Percentiles rank a stretch among this genome's conserved stretches.
Conservation (phyloP, 2,329 filamentous ascomycete genomes). For the Nothophaeocryptopus gaeumannii region DNA sequence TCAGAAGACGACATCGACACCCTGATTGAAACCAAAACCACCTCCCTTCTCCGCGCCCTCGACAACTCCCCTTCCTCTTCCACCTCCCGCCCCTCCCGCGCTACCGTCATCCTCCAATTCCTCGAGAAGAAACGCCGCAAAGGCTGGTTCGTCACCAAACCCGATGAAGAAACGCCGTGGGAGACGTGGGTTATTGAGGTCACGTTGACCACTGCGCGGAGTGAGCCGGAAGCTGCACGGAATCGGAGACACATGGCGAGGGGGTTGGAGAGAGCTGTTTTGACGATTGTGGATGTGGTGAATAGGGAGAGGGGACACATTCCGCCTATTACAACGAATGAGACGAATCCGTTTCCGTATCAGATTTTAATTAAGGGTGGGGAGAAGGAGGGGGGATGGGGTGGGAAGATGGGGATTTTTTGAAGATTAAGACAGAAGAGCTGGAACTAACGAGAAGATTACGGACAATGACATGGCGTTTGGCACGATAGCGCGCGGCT, state of each 20-base stretch:
- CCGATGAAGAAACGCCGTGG: conserved; percentile 94
- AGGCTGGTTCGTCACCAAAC: conserved; percentile 70
- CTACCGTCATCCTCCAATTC: conserved; percentile 83
- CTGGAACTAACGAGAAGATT: too few relatives aligned
- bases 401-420: conserved; percentile 20
- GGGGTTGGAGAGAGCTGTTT: conserved; percentile 77
- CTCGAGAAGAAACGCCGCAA: conserved; percentile 88
- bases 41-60: conserved; percentile 72
- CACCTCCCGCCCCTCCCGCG: conserved; percentile 51
- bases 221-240: conserved; percentile 81
- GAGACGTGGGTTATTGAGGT: conserved; percentile 93
- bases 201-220: conserved; percentile 84
- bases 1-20: conserved; percentile 89
- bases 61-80: conserved; percentile 45
- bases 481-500: too few relatives aligned
- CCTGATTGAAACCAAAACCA: conserved; percentile 84
- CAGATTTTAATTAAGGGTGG: conserved; percentile 74
- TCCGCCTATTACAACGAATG: conserved; percentile 89
- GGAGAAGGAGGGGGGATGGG: conserved; percentile 20
- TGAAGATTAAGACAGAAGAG: conserved; percentile 7
- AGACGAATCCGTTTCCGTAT: conserved; percentile 91
- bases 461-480: too few relatives aligned
- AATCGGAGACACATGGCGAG: conserved; percentile 88
- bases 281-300: conserved; percentile 85
- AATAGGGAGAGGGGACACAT: conserved; percentile 94